Evolutionary conservation across 805 yeast genomes (phyloP).

Genomic region (Yamadazyma sp.): DNA sequence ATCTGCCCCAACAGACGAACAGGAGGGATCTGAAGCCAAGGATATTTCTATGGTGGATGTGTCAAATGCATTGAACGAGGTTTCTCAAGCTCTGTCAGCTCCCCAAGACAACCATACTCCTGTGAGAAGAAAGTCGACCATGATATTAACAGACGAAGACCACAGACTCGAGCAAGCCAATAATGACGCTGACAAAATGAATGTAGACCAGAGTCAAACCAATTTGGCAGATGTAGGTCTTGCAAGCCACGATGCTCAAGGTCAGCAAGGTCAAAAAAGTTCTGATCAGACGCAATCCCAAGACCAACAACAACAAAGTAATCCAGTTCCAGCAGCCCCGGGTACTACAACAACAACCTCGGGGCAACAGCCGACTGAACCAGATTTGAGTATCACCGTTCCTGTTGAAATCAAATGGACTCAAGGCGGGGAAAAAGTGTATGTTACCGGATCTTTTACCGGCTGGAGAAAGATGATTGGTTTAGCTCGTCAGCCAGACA

Average conservation of each 20-base stretch:
- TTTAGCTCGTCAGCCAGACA: slow-evolving; percentile 54
- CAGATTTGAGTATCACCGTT: slow-evolving; percentile 32
- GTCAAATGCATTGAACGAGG: slow-evolving; percentile 27
- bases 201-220: slow-evolving; percentile 20
- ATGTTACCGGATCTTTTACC: slow-evolving; percentile 95
- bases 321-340: slow-evolving; percentile 5
- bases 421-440: slow-evolving; percentile 94
- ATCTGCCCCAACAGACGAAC: slow-evolving; percentile 1
- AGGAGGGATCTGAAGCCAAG: slow-evolving; percentile 12
- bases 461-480: slow-evolving; percentile 99
- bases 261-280: not conserved
- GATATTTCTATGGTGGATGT: slow-evolving; percentile 48
- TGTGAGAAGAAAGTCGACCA: slow-evolving; percentile 63
- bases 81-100: slow-evolving; percentile 6
- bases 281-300: not conserved
- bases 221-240: slow-evolving; percentile 1
- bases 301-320: not conserved
- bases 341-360: slow-evolving; percentile 7
- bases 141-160: slow-evolving; percentile 70
- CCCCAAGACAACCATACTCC: slow-evolving; percentile 20
- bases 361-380: slow-evolving; percentile 12
- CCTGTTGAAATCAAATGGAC: slow-evolving; percentile 84
- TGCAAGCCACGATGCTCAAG: slow-evolving; percentile 2
- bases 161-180: slow-evolving; percentile 37
- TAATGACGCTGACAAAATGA: slow-evolving; percentile 18